Evolutionary conservation across 495 filamentous ascomycete species (phyloP).

Genomic region (Penicillium canescens): DNA sequence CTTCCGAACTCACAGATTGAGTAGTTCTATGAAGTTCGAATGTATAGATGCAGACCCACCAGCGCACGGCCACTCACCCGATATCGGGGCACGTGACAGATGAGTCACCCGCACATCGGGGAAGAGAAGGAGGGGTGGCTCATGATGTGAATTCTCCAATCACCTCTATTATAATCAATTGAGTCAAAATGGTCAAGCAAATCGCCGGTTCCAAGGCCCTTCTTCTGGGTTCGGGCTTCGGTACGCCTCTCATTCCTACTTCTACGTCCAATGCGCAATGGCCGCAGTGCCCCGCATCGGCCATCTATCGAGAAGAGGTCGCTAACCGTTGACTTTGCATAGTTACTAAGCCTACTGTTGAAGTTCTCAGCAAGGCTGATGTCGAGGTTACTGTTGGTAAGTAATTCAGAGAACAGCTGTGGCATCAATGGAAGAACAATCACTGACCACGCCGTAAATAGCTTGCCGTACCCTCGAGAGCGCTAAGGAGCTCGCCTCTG

Average conservation of each 20-base stretch:
- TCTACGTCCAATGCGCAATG: slow-evolving; percentile 1
- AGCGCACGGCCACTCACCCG: slow-evolving; percentile 15
- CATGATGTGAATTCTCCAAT: slow-evolving; percentile 6
- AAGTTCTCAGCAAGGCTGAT: slow-evolving; percentile 71
- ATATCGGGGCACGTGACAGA: slow-evolving; percentile 29
- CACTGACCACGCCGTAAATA: slow-evolving; percentile 23
- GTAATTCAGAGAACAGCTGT: slow-evolving; percentile 15
- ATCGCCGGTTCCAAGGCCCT: slow-evolving; percentile 59
- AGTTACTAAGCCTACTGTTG: slow-evolving; percentile 76
- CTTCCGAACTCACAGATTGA: too few relatives aligned
- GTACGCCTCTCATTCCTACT: slow-evolving; percentile 21
- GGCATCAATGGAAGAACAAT: background rate
- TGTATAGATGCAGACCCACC: too few relatives aligned
- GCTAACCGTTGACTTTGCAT: slow-evolving; percentile 12
- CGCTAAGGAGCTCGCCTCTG: slow-evolving; percentile 71
- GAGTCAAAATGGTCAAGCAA: slow-evolving; percentile 35
- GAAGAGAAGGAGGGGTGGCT: background rate
- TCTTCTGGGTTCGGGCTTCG: slow-evolving; percentile 77
- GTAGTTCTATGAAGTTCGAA: too few relatives aligned
- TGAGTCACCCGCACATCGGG: slow-evolving; percentile 21
- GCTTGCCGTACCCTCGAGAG: slow-evolving; percentile 83
- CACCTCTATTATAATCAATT: slow-evolving; percentile 16
- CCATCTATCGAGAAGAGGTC: background rate
- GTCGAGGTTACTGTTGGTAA: slow-evolving; percentile 83
- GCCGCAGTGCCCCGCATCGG: slow-evolving; percentile 30